Evolutionary conservation across 1,284 basidiomycete species (phyloP).

Genomic region (Neonothopanus nambi): DNA sequence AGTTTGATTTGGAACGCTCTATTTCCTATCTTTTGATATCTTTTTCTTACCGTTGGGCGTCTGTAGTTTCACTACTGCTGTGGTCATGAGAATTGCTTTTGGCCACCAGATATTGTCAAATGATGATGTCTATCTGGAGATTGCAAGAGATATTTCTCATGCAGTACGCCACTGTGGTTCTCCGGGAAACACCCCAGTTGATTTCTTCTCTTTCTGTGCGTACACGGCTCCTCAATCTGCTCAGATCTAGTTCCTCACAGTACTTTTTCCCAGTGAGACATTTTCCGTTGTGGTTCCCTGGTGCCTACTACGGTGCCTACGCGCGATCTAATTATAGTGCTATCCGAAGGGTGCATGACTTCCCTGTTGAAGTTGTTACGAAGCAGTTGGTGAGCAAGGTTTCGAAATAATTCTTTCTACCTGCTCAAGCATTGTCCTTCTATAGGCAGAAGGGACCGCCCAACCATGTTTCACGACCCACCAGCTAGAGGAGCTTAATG

Average conservation of each 20-base stretch:
- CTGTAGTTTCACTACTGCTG: slow-evolving; percentile 22
- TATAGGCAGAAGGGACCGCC: too few relatives aligned
- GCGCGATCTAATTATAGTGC: slow-evolving; percentile 11
- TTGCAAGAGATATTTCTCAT: slow-evolving; percentile 14
- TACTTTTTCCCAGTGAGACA: slow-evolving; percentile 17
- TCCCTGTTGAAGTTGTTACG: slow-evolving; percentile 14
- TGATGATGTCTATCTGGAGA: slow-evolving; percentile 22
- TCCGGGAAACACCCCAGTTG: slow-evolving; percentile 22
- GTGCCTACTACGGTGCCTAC: slow-evolving; percentile 22
- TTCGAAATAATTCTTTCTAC: too few relatives aligned
- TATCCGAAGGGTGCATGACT: slow-evolving; percentile 11
- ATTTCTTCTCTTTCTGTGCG: slow-evolving; percentile 23
- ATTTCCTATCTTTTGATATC: too few relatives aligned
- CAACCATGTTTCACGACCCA: too few relatives aligned
- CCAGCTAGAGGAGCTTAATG: too few relatives aligned
- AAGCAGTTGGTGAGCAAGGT: slow-evolving; percentile 20
- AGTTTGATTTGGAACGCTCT: too few relatives aligned
- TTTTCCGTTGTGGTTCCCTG: slow-evolving; percentile 28
- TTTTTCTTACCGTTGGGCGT: too few relatives aligned
- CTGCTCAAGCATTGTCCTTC: too few relatives aligned
- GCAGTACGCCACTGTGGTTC: slow-evolving; percentile 18
- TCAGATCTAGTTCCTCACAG: slow-evolving; percentile 4
- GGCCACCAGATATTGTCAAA: slow-evolving; percentile 25
- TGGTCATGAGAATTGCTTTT: slow-evolving; percentile 23
- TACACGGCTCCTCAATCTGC: neutral